phyloP scores from a whole-genome alignment of 305 asterid genomes.

The Fraxinus floribunda region DNA sequence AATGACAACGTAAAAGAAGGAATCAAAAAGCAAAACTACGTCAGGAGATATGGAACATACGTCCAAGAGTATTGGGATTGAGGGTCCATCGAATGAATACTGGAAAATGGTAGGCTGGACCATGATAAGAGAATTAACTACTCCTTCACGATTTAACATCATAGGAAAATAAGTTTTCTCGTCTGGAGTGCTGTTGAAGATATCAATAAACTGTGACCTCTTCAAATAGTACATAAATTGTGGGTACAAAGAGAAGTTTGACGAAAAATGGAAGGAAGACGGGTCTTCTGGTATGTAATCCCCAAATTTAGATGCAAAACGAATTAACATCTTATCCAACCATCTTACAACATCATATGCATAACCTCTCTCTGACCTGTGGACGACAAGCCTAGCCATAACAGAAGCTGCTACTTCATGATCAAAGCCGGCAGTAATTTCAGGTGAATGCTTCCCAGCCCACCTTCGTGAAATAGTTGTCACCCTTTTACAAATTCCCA shows the following conservation, averaged over 20 bases:
- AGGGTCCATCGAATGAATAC: conserved; percentile 89
- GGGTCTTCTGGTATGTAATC: conserved; percentile 87
- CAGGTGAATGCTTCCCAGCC: conserved; percentile 71
- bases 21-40: conserved; percentile 80
- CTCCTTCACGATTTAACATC: conserved; percentile 87
- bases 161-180: conserved; percentile 78
- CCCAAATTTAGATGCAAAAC: conserved; percentile 76
- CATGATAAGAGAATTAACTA: conserved; percentile 77
- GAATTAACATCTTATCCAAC: conserved; percentile 68
- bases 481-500: conserved; percentile 70
- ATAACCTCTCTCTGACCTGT: conserved; percentile 43
- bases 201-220: conserved; percentile 82
- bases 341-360: conserved; percentile 64
- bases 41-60: conserved; percentile 75
- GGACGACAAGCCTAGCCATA: conserved; percentile 74
- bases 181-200: conserved; percentile 82
- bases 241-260: conserved; percentile 76
- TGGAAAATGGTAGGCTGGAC: conserved; percentile 88
- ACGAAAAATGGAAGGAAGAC: conserved; percentile 69
- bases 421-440: conserved; percentile 75
- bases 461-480: conserved; percentile 87
- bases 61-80: conserved; percentile 73
- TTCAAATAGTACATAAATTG: conserved; percentile 83
- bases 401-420: conserved; percentile 94
- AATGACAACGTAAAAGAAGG: conserved; percentile 74